Base-by-base conservation (phyloP, 129 eudicot genomes). In the Deinandra increscens region DNA sequence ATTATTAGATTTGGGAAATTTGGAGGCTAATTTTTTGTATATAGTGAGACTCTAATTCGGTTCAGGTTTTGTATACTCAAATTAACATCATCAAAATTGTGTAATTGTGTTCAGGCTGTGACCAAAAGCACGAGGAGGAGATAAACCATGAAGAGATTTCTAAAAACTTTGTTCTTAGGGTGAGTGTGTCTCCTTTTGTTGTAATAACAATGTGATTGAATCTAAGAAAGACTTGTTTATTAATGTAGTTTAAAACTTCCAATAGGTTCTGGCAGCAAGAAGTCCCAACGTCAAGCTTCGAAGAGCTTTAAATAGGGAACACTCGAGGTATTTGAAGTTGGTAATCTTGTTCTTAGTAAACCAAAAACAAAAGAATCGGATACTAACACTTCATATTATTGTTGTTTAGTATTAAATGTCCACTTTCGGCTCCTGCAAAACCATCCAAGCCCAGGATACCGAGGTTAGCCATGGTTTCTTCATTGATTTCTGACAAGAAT, bases 201-300 rank as follows among this genome's bases (percentile, higher is more conserved):
- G 19, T 13, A 42, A 15, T 48, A n/a, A 48, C 51, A 14, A 22
- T 66, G 33, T 26, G 22, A 17, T 41, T 2, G 6, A 53, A n/a
- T 34, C 7, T 10, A 17, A 36, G 46, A 18, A 33, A 60, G 33
- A 19, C 1, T 1, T 0, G 11, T 23, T 9, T 0, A 23, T 23
- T 9, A 22, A 23, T 12, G 13, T n/a, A 17, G 19, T 11, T 41
- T 6, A 37, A 17, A 64, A 42, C 41, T 64, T 44, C 23, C 7
- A 6, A 70, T 81, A 92, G 98, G 95, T 89, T 23, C 74, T 93
- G 87, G 99, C 99, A 58, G 99, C 99, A 62, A 89, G 99, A 72
- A 93, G 99, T 78, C 99, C 99, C 44, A 89, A 93, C 61, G 72
- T 89, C 20, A 83, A 77, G 71, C 83, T 87, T 64, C 74, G 89